Base-by-base conservation (phyloP, 768 basidiomycete species). In the Neoboletus subvelutipes region DNA sequence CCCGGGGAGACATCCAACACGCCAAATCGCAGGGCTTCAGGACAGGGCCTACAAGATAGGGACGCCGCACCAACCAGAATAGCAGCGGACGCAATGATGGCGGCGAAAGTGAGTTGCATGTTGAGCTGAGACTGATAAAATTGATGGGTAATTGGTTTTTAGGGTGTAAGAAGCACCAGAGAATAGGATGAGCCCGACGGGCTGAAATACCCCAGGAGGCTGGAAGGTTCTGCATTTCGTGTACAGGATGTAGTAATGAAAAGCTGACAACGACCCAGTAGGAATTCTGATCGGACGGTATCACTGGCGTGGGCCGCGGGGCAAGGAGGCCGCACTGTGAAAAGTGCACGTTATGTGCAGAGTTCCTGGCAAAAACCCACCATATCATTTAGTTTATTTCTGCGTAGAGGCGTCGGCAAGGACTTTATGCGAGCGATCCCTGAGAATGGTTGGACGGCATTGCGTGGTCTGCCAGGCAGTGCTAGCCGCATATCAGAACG, bases 1-100 rank as follows among this genome's bases (percentile, higher is more conserved):
- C 59, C 52, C n/a, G 70, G 70, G 47, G 59, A 56, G 40, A 73
- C 18, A 0, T 0, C 49, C 22, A 71, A 22, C 4, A 43, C 36
- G 15, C 70, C 70, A 50, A 52, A 71, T 7, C 24, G 61, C 11
- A 60, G 1, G 22, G 69, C 70, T 41, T 67, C 17, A 3, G 69
- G 0, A 50, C 70, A 71, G 11, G 3, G 47, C 28, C 58, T 59
- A 22, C 71, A 64, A 34, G 63, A 41, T 3, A 53, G 62, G 2
- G 67, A 69, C 5, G 54, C 50, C 0, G 60, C 69, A 9, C 54
- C 43, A 10, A 61, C 65, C 5, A 71, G 28, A 39, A 59, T 43
- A 40, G 58, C 52, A 26, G 40, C 48, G 36, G 50, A 58, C 12
- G 52, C 50, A 31, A 67, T 12, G 26, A 65, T 26, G 17, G 52